Evolutionary conservation across 2,329 filamentous ascomycete species (phyloP), one percentile per base, ranked within the genome.

Genomic region (Xylaria sp.): DNA sequence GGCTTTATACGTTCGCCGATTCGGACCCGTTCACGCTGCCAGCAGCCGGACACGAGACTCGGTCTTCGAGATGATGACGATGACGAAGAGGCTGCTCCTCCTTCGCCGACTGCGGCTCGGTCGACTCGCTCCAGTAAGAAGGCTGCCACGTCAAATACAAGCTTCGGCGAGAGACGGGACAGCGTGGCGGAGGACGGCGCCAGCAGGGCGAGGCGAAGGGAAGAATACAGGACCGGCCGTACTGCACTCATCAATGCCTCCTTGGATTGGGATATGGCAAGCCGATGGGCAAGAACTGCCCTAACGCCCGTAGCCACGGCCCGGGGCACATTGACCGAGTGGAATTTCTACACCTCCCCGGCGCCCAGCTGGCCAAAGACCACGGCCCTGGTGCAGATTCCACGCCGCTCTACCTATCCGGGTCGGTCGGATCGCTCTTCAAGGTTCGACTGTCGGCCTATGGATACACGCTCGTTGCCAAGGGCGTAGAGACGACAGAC

Each of bases 191-290:
- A 43, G 19, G 42, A n/a, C 33, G 31, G 43, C 21, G 33, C 37
- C 54, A 43, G 23, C 23, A n/a, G n/a, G 17, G 25, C 55, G 49
- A 2, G 40, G 25, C 58, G 28, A 60, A 57, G 21, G 43, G 50
- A 4, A 51, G 17, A 4, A 63, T 67, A 25, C 52, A 58, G 14
- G 47, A 62, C 33, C 54, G 57, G 19, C 59, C 65, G 9, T 70
- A 58, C 28, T 68, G 67, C 58, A 68, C 65, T 25, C 64, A 65
- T 2, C n/a, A 61, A 9, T 71, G 63, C 45, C 56, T 71, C 17
- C 55, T 46, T 17, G 68, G 89, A 87, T 65, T 86, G 83, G 21
- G 85, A 83, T 84, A 87, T 85, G 67, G 57, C 19, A 50, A 57
- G 33, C 57, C 63, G 8, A 60, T 75, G 17, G 74, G 78, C 51